Evolutionary conservation across 352 stramenopile species (phyloP).

Genomic region (Phytophthora sp.): DNA sequence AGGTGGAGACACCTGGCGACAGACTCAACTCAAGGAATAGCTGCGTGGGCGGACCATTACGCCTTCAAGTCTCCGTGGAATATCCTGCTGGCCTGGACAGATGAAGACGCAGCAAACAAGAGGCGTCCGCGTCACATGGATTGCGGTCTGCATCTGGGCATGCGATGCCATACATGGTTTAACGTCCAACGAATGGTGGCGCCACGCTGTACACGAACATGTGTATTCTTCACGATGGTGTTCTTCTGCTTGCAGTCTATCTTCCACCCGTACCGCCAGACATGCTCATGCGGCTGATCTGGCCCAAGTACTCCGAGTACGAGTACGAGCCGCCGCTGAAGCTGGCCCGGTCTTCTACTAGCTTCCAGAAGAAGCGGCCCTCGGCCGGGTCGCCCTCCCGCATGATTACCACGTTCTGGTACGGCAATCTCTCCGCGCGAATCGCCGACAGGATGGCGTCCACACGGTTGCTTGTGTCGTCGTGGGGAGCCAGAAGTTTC

Average conservation of each 20-base stretch:
- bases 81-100: slow-evolving; percentile 14
- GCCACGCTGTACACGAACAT: slow-evolving; percentile 9
- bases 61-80: slow-evolving; percentile 10
- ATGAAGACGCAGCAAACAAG: slow-evolving; percentile 6
- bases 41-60: slow-evolving; percentile 14
- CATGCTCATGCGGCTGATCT: slow-evolving; percentile 85
- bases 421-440: slow-evolving; percentile 85
- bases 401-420: slow-evolving; percentile 91
- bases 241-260: slow-evolving; percentile 53
- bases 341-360: slow-evolving; percentile 98
- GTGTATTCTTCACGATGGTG: too few relatives aligned
- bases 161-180: too few relatives aligned
- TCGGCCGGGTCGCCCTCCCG: slow-evolving; percentile 95
- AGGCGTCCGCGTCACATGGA: slow-evolving; percentile 9
- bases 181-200: too few relatives aligned
- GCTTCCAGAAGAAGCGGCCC: slow-evolving; percentile 96
- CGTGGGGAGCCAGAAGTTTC: slow-evolving; percentile 81
- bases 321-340: slow-evolving; percentile 97
- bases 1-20: too few relatives aligned
- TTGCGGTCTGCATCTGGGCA: too few relatives aligned
- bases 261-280: slow-evolving; percentile 44
- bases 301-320: slow-evolving; percentile 97
- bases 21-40: neutral
- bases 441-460: slow-evolving; percentile 90
- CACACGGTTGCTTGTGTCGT: slow-evolving; percentile 87